These are phyloP conservation scores for Exophiala sp. DNA, from an alignment of 2,329 filamentous ascomycete genomes.

Conservation along the genomic window DNA sequence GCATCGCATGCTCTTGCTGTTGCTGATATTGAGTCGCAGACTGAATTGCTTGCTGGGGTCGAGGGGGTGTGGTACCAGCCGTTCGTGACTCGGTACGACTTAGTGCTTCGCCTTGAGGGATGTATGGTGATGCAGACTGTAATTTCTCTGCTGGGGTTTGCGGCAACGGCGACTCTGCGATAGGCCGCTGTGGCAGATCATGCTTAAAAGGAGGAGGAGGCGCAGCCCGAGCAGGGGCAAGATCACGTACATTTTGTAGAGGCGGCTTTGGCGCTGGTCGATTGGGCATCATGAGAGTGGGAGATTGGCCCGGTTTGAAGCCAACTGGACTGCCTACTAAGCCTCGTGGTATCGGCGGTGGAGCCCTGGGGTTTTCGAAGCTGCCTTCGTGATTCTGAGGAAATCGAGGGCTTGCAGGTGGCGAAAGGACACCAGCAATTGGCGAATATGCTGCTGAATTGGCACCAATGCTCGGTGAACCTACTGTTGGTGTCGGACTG, in stretches of 20 bases:
- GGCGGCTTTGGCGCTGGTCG: slow-evolving; percentile 88
- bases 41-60: slow-evolving; percentile 28
- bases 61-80: slow-evolving; percentile 14
- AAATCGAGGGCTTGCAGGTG: slow-evolving; percentile 80
- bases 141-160: slow-evolving; percentile 38
- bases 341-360: slow-evolving; percentile 74
- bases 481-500: slow-evolving; percentile 21
- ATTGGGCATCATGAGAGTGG: slow-evolving; percentile 64
- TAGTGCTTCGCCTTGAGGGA: slow-evolving; percentile 65
- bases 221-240: slow-evolving; percentile 40
- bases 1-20: slow-evolving; percentile 82
- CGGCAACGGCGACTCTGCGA: slow-evolving; percentile 8
- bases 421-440: slow-evolving; percentile 63
- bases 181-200: slow-evolving; percentile 16
- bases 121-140: slow-evolving; percentile 49
- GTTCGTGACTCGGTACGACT: slow-evolving; percentile 64
- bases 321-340: slow-evolving; percentile 37
- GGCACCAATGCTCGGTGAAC: slow-evolving; percentile 36
- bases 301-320: slow-evolving; percentile 49
- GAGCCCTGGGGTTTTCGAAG: slow-evolving; percentile 93
- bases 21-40: slow-evolving; percentile 51
- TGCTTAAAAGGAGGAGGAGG: slow-evolving; percentile 30
- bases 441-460: slow-evolving; percentile 48
- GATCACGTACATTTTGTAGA: slow-evolving; percentile 37
- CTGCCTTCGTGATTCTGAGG: slow-evolving; percentile 86